Evolutionary conservation across 148 eudicot genomes (phyloP).

Genomic region (Arctostaphylos glauca): DNA sequence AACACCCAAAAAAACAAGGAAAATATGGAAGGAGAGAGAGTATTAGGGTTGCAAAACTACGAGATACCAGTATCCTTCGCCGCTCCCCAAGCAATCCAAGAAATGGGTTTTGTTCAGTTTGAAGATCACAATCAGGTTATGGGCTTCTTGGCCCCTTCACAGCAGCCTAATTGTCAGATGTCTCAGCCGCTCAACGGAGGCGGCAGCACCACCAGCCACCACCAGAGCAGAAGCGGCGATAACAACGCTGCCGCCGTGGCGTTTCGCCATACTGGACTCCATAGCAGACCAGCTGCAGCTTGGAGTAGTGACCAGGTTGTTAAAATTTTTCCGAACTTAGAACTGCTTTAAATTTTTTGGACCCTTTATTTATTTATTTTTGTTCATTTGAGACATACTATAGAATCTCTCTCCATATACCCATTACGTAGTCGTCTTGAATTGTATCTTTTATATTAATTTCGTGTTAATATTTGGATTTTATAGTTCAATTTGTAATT

Average conservation of each 20-base stretch:
- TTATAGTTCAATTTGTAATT: too few species aligned
- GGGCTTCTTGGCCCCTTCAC: conserved; percentile 35
- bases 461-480: background rate
- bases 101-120: conserved; percentile 41
- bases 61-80: conserved; percentile 23
- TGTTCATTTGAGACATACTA: too few species aligned
- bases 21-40: conserved; percentile 38
- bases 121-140: conserved; percentile 40
- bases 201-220: conserved; percentile 11
- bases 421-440: too few species aligned
- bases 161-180: background rate
- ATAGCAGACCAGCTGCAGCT: conserved; percentile 21
- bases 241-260: background rate
- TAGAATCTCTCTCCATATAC: too few species aligned
- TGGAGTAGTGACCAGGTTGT: conserved; percentile 38
- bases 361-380: too few species aligned
- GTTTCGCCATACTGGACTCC: conserved; percentile 14
- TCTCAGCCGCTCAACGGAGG: conserved; percentile 18
- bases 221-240: background rate
- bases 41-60: conserved; percentile 23
- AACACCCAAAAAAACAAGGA: background rate
- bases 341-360: too few species aligned
- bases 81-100: conserved; percentile 20
- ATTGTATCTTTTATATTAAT: too few species aligned
- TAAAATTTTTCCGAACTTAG: background rate